phyloP scores from a whole-genome alignment of 176 grass and related monocot species.

The Thinopyrum elongatum region DNA sequence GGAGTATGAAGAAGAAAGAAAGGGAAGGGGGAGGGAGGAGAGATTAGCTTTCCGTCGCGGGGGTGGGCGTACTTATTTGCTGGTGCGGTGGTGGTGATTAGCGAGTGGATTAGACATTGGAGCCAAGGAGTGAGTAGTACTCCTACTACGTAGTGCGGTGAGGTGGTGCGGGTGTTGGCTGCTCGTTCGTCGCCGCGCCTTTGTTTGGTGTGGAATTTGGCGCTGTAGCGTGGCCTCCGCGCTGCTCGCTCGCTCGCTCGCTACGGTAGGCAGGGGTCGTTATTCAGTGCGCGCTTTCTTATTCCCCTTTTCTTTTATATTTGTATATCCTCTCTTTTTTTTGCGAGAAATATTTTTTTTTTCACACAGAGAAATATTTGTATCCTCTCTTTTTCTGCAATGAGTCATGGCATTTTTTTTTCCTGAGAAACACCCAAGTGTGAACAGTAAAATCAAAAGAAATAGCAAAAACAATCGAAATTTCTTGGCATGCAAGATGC shows the following conservation, averaged over 20 bases:
- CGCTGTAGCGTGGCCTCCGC: neutral
- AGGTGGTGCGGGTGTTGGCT: conserved; percentile 3
- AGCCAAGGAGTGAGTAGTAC: neutral
- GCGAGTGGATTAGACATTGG: conserved; percentile 32
- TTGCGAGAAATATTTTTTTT: no score
- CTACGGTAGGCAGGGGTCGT: neutral
- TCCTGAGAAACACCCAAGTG: no score
- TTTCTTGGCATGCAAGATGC: no score
- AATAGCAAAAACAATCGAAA: no score
- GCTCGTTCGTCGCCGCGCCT: conserved; percentile 12
- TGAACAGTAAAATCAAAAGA: no score
- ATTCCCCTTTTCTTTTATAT: neutral
- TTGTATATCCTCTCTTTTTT: neutral
- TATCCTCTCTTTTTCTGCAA: neutral
- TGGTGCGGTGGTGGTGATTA: conserved; percentile 38
- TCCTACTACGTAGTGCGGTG: no score
- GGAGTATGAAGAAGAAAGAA: conserved; percentile 1
- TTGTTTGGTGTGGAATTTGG: conserved; percentile 32
- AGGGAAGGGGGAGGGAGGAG: neutral
- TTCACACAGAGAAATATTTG: no score
- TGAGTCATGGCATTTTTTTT: neutral
- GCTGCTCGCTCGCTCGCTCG: neutral
- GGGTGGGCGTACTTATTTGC: conserved; percentile 46
- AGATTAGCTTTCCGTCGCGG: conserved; percentile 38
- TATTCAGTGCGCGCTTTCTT: conserved; percentile 5